Percentiles rank a stretch among this genome's conserved stretches.
These are phyloP conservation scores for Hanseniaspora pseudoguilliermondii DNA, from an alignment of 805 yeast species.

Conservation along the genomic window DNA sequence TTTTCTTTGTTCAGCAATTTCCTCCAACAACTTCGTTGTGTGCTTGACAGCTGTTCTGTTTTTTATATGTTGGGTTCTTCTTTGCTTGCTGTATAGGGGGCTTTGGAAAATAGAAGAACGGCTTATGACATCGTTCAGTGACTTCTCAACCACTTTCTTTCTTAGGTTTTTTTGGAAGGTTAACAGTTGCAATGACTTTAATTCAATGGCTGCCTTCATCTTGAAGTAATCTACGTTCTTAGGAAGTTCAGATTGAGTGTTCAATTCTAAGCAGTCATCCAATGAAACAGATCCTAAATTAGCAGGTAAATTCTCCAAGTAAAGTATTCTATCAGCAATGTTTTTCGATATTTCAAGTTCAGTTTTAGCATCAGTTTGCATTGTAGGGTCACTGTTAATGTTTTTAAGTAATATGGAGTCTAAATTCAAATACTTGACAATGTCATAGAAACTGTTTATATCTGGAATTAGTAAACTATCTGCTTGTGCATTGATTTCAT, in stretches of 20 bases:
- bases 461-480: background rate
- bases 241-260: constrained; percentile 34
- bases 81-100: constrained; percentile 51
- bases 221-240: constrained; percentile 45
- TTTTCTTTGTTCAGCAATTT: constrained; percentile 47
- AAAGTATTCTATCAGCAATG: constrained; percentile 44
- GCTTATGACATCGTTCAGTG: constrained; percentile 39
- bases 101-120: constrained; percentile 29
- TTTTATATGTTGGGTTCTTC: constrained; percentile 54
- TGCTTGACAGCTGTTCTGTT: constrained; percentile 59
- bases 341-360: constrained; percentile 45
- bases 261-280: constrained; percentile 32
- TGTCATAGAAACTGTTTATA: background rate
- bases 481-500: background rate
- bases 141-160: constrained; percentile 39
- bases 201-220: constrained; percentile 53
- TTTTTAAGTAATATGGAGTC: constrained; percentile 15
- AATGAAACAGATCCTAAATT: constrained; percentile 48
- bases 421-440: constrained; percentile 8
- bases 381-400: constrained; percentile 34
- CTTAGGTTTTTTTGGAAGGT: constrained; percentile 60
- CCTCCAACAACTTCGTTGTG: constrained; percentile 64
- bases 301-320: constrained; percentile 55
- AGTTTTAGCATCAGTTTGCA: constrained; percentile 29
- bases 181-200: constrained; percentile 52